Base-by-base conservation (phyloP, 768 basidiomycete genomes). In the Boletus rex-veris region DNA sequence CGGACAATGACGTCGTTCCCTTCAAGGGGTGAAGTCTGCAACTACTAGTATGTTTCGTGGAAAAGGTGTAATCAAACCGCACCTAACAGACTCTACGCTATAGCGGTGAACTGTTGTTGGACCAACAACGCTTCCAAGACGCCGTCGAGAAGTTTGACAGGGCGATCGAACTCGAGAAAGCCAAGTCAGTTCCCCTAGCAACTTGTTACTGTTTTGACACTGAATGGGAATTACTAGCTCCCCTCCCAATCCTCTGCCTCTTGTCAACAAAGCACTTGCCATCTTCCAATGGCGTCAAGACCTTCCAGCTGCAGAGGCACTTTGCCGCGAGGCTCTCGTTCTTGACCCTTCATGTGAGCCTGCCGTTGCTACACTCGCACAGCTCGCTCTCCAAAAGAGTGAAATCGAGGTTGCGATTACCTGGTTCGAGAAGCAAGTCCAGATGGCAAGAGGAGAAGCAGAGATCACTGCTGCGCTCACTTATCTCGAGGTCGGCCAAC, bases 221-320 rank as follows among this genome's bases (percentile, higher is more conserved):
- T 61, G 31, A 54, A 18, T 36, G 8, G 5, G 12, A 24, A n/a
- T 30, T 4, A 65, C 60, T 57, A 75, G 54, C 64, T 82, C 64
- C 65, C 86, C 78, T 24, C 74, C 75, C 48, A 99, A 98, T 69
- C 96, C 97, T 21, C 80, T 98, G 4, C 90, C 96, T 0, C 76
- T 96, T 41, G 94, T 98, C 50, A 99, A 99, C 84, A 97, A 96
- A 68, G 94, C 95, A n/a, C 86, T 98, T 19, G 89, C 93, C 0
- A 65, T 98, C 45, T 98, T 86, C 80, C 97, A 98, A 74, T 93
- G 89, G 90, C 90, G 92, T 70, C 89, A 96, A 66, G 92, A 98
- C 66, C 79, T 92, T 53, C 77, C 75, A 7, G 83, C 80, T 1
- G 94, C 93, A 2, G 94, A 96, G 70, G 73, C 76, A 18, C 88